Percentiles rank a stretch among this genome's conserved stretches.
Conservation (phyloP, 2,329 filamentous ascomycete genomes). For the Alternaria tenuissima region DNA sequence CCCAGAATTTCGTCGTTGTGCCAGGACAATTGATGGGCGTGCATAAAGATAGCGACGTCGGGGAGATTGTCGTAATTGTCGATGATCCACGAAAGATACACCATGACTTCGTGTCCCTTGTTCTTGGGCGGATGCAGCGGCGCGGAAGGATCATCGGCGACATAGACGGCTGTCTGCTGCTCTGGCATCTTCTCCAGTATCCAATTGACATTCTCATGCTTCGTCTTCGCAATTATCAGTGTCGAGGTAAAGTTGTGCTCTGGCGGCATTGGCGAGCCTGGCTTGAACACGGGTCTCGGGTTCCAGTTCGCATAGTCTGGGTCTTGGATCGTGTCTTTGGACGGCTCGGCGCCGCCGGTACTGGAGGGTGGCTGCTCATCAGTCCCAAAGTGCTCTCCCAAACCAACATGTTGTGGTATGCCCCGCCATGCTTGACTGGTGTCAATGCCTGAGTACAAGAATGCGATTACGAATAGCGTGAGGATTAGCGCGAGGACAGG, state of each 20-base stretch:
- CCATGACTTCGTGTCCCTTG: conserved; percentile 70
- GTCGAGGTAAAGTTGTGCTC: conserved; percentile 62
- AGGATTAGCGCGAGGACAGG: conserved; percentile 42
- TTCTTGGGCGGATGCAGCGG: conserved; percentile 61
- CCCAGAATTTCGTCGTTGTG: conserved; percentile 64
- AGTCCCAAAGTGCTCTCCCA: conserved; percentile 48
- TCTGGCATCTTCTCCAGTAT: conserved; percentile 61
- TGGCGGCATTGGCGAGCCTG: conserved; percentile 48
- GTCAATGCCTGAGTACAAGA: conserved; percentile 50
- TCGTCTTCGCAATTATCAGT: conserved; percentile 63
- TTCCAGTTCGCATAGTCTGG: conserved; percentile 50
- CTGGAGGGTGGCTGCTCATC: conserved; percentile 19
- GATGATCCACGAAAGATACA: conserved; percentile 69
- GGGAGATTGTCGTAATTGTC: conserved; percentile 68
- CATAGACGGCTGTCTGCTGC: conserved; percentile 59
- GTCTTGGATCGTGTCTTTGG: conserved; percentile 26
- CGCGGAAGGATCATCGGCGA: conserved; percentile 60
- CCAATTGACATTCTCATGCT: conserved; percentile 63
- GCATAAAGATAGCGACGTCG: conserved; percentile 68
- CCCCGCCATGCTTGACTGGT: conserved; percentile 48
- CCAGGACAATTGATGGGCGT: conserved; percentile 66
- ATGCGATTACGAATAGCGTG: conserved; percentile 48
- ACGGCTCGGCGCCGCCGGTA: conserved; percentile 11
- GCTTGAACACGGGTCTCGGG: conserved; percentile 44
- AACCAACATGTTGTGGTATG: conserved; percentile 52